Base-by-base conservation (phyloP, 2,329 filamentous ascomycete species). In the Clarireedia homoeocarpa region DNA sequence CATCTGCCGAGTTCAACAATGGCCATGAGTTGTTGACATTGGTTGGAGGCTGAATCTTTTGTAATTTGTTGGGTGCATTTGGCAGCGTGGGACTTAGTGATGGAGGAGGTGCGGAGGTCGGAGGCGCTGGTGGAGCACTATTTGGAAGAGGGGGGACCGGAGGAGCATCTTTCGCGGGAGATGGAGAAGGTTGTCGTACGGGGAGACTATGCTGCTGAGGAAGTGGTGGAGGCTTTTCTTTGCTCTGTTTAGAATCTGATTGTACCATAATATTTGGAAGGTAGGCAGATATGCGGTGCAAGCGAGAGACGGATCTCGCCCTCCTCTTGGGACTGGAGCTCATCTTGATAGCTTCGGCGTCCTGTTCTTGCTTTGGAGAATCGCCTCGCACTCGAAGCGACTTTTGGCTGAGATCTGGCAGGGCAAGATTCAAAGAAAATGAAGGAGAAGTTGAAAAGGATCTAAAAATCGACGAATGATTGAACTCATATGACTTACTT, bases 221-320 rank as follows among this genome's bases (percentile, higher is more conserved):
- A 17, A 49, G 6, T 2, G 52, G 45, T 30, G 52, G 52, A 15
- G 30, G 24, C n/a, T 54, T 54, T 49, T 42, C 52, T 54, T 54
- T 30, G 6, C 17, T 40, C 24, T 20, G 39, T 40, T 54, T 54
- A 54, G 52, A 54, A 40, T 54, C 52, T 54, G 45, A n/a, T 12
- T 54, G 44, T 34, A 23, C 14, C 48, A 54, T 49, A 20, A 54
- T 30, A 34, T 49, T 54, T 49, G 52, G 52, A 24, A 54, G 14
- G 40, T 49, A 54, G 12, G 52, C 52, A 6, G 52, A 54, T 23
- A 54, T 49, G 15, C 52, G 52, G 6, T 48, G 52, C 51, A 53
- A 53, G 51, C 51, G 52, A 17, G 52, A 49, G 52, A 54, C 34
- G 24, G 52, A 54, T 49, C 17, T 54, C 45, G 52, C 30, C 42